These are phyloP conservation scores for Blastocystis sp. DNA, from an alignment of 352 stramenopile species.

Conservation along the genomic window DNA sequence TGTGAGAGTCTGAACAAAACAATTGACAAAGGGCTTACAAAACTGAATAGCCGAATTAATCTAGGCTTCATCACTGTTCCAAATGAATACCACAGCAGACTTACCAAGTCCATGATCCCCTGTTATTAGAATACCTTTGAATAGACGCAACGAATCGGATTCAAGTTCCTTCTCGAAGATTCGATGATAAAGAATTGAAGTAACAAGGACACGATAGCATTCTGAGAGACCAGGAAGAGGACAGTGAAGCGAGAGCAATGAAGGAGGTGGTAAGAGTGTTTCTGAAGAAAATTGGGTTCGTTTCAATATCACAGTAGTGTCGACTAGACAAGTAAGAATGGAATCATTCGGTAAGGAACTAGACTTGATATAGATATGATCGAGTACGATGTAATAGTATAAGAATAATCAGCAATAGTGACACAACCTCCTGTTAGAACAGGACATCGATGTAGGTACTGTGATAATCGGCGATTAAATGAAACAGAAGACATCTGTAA, in stretches of 20 bases:
- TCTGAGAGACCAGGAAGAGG: constrained; percentile 36
- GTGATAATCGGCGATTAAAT: constrained; percentile 7
- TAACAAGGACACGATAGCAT: constrained; percentile 16
- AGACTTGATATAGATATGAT: not conserved
- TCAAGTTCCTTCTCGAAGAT: not conserved
- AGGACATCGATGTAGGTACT: constrained; percentile 46
- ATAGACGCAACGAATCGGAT: not conserved
- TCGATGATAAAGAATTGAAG: constrained; percentile 39
- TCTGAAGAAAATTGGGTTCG: not conserved
- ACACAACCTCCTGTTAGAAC: not conserved
- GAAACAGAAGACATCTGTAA: not conserved
- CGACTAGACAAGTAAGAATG: not conserved
- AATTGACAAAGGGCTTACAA: constrained; percentile 17
- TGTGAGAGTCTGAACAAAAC: not conserved
- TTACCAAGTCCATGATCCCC: constrained; percentile 47
- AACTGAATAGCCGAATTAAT: not conserved
- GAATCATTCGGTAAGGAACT: not conserved
- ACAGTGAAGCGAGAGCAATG: not conserved
- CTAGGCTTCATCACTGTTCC: not conserved
- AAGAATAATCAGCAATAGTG: not conserved
- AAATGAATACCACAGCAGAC: not conserved
- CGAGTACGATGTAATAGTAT: not conserved
- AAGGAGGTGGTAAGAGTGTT: not conserved
- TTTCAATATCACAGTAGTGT: constrained; percentile 18
- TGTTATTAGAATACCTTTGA: constrained; percentile 27